These are phyloP conservation scores for Sutorius eximius DNA, from an alignment of 1,284 basidiomycete species.

Conservation along the genomic window DNA sequence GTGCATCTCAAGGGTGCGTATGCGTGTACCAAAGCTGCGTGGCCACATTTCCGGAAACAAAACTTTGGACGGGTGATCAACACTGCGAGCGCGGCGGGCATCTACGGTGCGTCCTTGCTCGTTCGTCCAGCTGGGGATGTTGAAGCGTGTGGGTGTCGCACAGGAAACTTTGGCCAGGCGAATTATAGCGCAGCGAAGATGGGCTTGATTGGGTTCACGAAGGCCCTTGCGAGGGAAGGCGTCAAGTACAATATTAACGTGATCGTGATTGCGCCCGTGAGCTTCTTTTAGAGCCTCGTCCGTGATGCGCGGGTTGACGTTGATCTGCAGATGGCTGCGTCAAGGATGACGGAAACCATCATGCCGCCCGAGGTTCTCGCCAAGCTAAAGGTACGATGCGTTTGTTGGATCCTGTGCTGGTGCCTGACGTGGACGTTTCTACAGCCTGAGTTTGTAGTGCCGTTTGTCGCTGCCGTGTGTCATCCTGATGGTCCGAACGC, in stretches of 20 bases:
- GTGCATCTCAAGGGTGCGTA: slow-evolving; percentile 97
- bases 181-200: slow-evolving; percentile 92
- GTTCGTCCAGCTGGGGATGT: too few relatives aligned
- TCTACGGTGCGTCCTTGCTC: slow-evolving; percentile 59
- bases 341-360: slow-evolving; percentile 91
- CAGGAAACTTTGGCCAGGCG: slow-evolving; percentile 95
- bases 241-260: slow-evolving; percentile 91
- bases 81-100: slow-evolving; percentile 85
- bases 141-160: background rate
- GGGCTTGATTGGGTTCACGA: slow-evolving; percentile 88
- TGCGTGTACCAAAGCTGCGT: slow-evolving; percentile 94
- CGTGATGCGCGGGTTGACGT: background rate
- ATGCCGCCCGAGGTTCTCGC: slow-evolving; percentile 98
- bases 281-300: slow-evolving; percentile 26
- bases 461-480: slow-evolving; percentile 79
- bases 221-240: slow-evolving; percentile 89
- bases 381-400: slow-evolving; percentile 67
- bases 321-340: slow-evolving; percentile 78
- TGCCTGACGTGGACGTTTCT: background rate
- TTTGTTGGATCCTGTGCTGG: background rate
- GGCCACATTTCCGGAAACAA: slow-evolving; percentile 95
- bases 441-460: slow-evolving; percentile 90
- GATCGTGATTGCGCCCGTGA: slow-evolving; percentile 86
- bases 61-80: slow-evolving; percentile 93
- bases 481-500: slow-evolving; percentile 83